Evolutionary conservation across 192 early-diverging fungal species (phyloP).

Genomic region (Coemansia brasiliensis): DNA sequence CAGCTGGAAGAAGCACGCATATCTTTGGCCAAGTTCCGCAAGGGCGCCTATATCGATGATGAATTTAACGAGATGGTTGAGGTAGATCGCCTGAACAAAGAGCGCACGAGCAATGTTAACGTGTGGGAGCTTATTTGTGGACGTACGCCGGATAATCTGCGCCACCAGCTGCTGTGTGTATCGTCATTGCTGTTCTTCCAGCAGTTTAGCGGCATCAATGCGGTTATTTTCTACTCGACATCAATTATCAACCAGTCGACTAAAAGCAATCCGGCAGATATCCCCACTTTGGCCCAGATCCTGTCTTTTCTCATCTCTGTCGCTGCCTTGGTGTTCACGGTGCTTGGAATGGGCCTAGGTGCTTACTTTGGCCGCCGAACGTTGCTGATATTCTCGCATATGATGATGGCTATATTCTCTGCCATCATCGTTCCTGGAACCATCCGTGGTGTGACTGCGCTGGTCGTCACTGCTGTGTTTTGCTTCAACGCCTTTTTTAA

Average conservation of each 20-base stretch:
- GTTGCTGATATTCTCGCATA: slow-evolving; percentile 65
- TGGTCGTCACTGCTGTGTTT: slow-evolving; percentile 65
- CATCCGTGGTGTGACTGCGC: slow-evolving; percentile 46
- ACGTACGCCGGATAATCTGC: slow-evolving; percentile 56
- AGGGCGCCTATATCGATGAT: slow-evolving; percentile 54
- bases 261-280: slow-evolving; percentile 26
- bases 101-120: slow-evolving; percentile 41
- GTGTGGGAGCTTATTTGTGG: slow-evolving; percentile 57
- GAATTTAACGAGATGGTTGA: slow-evolving; percentile 68
- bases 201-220: slow-evolving; percentile 86
- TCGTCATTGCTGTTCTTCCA: slow-evolving; percentile 70
- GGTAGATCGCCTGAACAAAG: slow-evolving; percentile 43
- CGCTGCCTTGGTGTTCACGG: slow-evolving; percentile 46
- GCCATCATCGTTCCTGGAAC: slow-evolving; percentile 63
- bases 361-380: slow-evolving; percentile 70
- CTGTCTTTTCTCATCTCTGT: slow-evolving; percentile 52
- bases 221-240: slow-evolving; percentile 81
- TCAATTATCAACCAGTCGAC: slow-evolving; percentile 67
- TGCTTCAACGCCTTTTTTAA: slow-evolving; percentile 76
- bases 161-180: slow-evolving; percentile 63
- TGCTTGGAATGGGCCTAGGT: slow-evolving; percentile 57
- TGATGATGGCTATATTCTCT: slow-evolving; percentile 62
- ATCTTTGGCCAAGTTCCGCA: slow-evolving; percentile 58
- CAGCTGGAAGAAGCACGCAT: slow-evolving; percentile 59
- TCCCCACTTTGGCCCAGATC: slow-evolving; percentile 50